Conservation (phyloP, 176 grass and related monocot genomes). For the Musa schizocarpa region DNA sequence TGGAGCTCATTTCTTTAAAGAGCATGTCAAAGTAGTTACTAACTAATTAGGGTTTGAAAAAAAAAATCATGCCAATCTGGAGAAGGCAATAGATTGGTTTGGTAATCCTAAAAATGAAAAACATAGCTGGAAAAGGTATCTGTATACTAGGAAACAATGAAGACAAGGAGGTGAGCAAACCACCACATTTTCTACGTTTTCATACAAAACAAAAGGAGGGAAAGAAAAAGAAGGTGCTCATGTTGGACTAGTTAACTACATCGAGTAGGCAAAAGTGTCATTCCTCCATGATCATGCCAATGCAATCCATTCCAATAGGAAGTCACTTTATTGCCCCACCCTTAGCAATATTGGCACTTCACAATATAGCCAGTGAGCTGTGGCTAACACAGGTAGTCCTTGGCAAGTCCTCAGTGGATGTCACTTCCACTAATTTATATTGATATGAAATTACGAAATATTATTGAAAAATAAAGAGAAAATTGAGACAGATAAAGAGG, state of each 20-base stretch:
- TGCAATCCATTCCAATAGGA: neutral
- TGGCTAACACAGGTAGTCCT: neutral
- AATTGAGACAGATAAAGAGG: neutral
- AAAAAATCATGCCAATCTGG: no score
- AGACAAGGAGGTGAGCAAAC: no score
- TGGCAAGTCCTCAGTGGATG: neutral
- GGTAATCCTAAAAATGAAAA: no score
- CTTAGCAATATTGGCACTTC: neutral
- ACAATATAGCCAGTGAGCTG: neutral
- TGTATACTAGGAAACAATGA: no score
- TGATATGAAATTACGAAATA: neutral
- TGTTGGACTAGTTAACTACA: neutral
- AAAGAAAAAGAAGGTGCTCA: neutral
- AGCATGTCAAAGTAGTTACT: no score
- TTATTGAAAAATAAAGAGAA: neutral
- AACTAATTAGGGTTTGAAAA: no score
- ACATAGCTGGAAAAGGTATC: no score
- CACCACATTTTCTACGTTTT: no score
- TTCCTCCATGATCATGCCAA: neutral
- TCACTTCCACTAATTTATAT: neutral
- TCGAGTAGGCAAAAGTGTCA: neutral
- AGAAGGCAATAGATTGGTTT: no score
- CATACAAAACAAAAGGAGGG: no score
- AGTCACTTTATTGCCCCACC: neutral
- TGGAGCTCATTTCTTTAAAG: no score